Evolutionary conservation across 2,329 filamentous ascomycete species (phyloP).

Genomic region (Nigrograna mackinnonii): DNA sequence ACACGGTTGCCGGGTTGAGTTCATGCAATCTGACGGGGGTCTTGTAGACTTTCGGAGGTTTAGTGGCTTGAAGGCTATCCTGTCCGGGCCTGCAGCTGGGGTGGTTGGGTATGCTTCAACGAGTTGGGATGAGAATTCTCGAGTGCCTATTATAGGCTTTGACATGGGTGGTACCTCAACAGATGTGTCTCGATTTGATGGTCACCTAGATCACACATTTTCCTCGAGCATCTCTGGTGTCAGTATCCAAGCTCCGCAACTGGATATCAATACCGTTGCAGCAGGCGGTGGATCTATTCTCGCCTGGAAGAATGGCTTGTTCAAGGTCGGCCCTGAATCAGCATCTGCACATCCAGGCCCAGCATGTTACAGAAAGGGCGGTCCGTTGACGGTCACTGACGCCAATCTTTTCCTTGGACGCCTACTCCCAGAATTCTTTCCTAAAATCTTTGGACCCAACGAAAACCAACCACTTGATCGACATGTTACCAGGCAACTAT

Average conservation of each 20-base stretch:
- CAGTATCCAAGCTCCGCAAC: constrained; percentile 82
- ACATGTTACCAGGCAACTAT: constrained; percentile 69
- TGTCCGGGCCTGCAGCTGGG: not conserved
- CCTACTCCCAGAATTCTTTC: constrained; percentile 83
- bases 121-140: not conserved
- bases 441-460: constrained; percentile 85
- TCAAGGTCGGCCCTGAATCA: constrained; percentile 83
- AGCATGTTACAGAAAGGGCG: constrained; percentile 84
- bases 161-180: constrained; percentile 70
- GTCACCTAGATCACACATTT: constrained; percentile 85
- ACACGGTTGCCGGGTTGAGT: constrained; percentile 77
- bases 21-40: constrained; percentile 83
- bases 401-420: constrained; percentile 82
- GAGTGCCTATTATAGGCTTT: not conserved
- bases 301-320: constrained; percentile 83
- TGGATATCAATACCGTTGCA: constrained; percentile 90
- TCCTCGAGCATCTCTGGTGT: constrained; percentile 90
- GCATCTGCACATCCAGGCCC: constrained; percentile 81
- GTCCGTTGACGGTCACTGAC: constrained; percentile 83
- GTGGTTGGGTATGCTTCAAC: not conserved
- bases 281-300: constrained; percentile 56
- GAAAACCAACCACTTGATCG: constrained; percentile 78
- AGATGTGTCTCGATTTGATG: constrained; percentile 81
- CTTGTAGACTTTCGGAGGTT: constrained; percentile 39
- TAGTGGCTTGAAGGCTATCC: not conserved